Evolutionary conservation across 1,284 basidiomycete genomes (phyloP), one percentile per base, ranked within the genome.

Genomic region (Boletus subluridellus): DNA sequence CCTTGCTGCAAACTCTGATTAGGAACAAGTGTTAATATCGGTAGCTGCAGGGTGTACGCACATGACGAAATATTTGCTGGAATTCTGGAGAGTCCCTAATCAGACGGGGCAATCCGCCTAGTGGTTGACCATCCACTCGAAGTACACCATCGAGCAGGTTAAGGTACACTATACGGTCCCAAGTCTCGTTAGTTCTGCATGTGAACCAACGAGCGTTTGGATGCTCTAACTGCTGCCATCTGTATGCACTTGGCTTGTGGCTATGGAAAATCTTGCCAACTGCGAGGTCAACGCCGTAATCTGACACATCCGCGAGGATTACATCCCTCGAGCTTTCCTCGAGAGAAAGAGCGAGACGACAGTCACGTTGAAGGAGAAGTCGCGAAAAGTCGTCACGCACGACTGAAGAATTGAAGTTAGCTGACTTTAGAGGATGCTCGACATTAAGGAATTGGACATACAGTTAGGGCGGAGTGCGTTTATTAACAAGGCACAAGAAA

Each of bases 401-500:
- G 38, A 73, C 66, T 44, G 70, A 14, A 17, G 7, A 28, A 8
- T 4, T 12, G 2, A 21, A 4, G 12, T 9, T 10, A 24, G 6
- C 0, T 38, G 30, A 42, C 11, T 26, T 1, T 7, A 6, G 12
- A 21, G 5, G 3, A 5, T 51, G 5, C 12, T 28, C 12, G 2
- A 30, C 2, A 37, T 17, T 21, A 12, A 12, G 14, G 9, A 32
- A 56, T 21, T n/a, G 3, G 39, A 49, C 34, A 7, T 39, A 46
- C 53, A 3, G 3, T 11, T 3, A 17, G n/a, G 8, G 5, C 0
- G 0, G 4, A 28, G 6, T 12, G 41, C 35, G 2, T 11, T 60
- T 2, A 77, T 56, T 0, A 66, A 49, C 15, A 79, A 68, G 0
- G 73, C 64, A 49, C 78, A 80, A 44, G 76, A 65, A 1, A 79